Evolutionary conservation across 2,329 filamentous ascomycete genomes (phyloP), one percentile per base, ranked within the genome.

Genomic region (Blastomyces gilchristii): DNA sequence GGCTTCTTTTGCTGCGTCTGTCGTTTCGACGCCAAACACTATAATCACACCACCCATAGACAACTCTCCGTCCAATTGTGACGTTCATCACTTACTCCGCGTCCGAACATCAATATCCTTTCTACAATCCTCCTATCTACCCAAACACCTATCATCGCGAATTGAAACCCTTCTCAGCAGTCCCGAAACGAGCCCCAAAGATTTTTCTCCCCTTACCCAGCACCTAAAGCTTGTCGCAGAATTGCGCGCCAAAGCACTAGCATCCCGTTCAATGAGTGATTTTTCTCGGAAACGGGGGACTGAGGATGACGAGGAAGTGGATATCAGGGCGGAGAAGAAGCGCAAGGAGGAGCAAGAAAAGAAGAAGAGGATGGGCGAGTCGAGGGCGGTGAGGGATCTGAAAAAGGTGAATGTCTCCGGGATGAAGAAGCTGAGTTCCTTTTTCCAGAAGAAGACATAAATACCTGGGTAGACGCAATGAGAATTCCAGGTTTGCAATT

Each of bases 371-470:
- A 85, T 83, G 2, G 80, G 79, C 31, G 84, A 90, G 76, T 94
- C 89, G 66, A 82, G 86, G 37, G 92, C 85, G 0, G 85, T 97
- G 0, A 87, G 86, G 72, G 83, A 92, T 58, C 74, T 99, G 71
- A 89, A 89, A 74, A 99, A 97, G 78, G 93, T 92, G 58, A 89
- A 97, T 76, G 92, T 88, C 0, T 85, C 78, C 28, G 94, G 94
- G 1, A 99, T 99, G 94, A 94, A 89, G 82, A 99, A 97, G 80
- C 84, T 99, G 83, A 96, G 90, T 72, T 84, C 87, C 65, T 99
- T 99, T 77, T 99, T 99, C 75, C 85, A 85, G 65, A 95, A 93
- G 56, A 62, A 62, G 52, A 62, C 52, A 18, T 61, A 52, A 31
- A 37, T 2, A 52, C 16, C 16, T 54, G 34, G 31, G 31, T 31